A percentile compares a stretch with the other conserved stretches of the same genome.
These are phyloP conservation scores for Psilocybe mexicana DNA, from an alignment of 1,284 basidiomycete genomes.

Conservation along the genomic window DNA sequence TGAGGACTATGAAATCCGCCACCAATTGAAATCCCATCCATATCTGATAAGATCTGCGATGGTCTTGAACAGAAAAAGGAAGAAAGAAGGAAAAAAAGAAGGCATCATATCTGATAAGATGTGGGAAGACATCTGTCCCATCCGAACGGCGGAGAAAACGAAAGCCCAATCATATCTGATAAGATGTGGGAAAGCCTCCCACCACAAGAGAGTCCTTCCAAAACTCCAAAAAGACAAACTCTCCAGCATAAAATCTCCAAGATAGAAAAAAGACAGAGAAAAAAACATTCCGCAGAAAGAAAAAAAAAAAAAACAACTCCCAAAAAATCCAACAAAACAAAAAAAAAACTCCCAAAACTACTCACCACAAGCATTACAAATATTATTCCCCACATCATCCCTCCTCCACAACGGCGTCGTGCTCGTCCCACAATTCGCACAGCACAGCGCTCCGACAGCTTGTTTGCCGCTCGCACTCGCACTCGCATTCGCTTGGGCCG, in stretches of 20 bases:
- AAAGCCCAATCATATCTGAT: conserved; percentile 27
- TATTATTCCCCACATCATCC: conserved; percentile 92
- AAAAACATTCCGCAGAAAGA: conserved; percentile 3
- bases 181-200: conserved; percentile 24
- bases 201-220: too few relatives aligned
- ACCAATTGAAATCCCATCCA: too few relatives aligned
- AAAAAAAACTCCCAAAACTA: conserved; percentile 28
- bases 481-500: too few relatives aligned
- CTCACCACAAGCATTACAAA: conserved; percentile 92
- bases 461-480: conserved; percentile 26
- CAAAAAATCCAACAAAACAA: conserved; percentile 10
- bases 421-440: conserved; percentile 90
- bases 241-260: neutral
- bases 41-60: too few relatives aligned
- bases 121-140: neutral
- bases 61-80: too few relatives aligned
- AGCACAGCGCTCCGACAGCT: conserved; percentile 80
- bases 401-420: conserved; percentile 93
- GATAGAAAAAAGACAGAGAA: neutral
- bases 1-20: too few relatives aligned
- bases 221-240: too few relatives aligned
- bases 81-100: too few relatives aligned
- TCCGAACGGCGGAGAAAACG: neutral
- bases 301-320: conserved; percentile 18
- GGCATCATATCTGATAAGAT: too few relatives aligned